Evolutionary conservation across 495 filamentous ascomycete genomes (phyloP), one percentile per base, ranked within the genome.

Genomic region (Pyrenula aspistea): DNA sequence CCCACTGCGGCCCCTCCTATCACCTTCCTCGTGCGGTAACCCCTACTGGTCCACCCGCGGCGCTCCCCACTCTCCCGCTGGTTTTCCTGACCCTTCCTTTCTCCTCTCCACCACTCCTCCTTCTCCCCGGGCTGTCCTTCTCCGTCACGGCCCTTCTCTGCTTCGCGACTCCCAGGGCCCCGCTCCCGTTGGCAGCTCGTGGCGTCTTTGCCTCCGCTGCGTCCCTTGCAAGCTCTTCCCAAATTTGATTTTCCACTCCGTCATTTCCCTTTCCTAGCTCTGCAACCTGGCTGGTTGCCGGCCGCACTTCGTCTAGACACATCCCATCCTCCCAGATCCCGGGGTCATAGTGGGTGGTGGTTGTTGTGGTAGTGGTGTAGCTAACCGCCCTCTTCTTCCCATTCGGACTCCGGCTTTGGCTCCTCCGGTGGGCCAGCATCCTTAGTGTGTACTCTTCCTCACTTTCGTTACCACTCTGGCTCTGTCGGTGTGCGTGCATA

Each of bases 361-460:
- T 52, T 10, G 50, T 52, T 4, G 50, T 52, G 8, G 50, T 52
- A 24, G 50, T 52, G 8, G 50, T 52, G 19, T 52, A 52, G 10
- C 19, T 21, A 4, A 52, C 50, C n/a, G 19, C 22, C 50, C 50
- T 52, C 19, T 24, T 24, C 22, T 52, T 52, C 50, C 8, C 50
- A 52, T 24, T 24, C 8, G 50, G 50, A 52, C 50, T 52, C 50
- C 50, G 50, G 50, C 19, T 21, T 19, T 21, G n/a, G 20, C 19
- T 21, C 22, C 50, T 52, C 19, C 22, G 8, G 20, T 52, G 50
- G 8, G 78, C 77, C 53, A 86, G 74, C 79, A 87, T 83, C 20
- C 87, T 83, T 50, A 89, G 68, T 60, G 85, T 81, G 62, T 72
- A 79, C 66, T 95, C 91, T 57, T 93, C 88, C 48, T 91, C 89